phyloP scores from a whole-genome alignment of 2,329 filamentous ascomycete genomes.

The Fusarium nisikadoi region DNA sequence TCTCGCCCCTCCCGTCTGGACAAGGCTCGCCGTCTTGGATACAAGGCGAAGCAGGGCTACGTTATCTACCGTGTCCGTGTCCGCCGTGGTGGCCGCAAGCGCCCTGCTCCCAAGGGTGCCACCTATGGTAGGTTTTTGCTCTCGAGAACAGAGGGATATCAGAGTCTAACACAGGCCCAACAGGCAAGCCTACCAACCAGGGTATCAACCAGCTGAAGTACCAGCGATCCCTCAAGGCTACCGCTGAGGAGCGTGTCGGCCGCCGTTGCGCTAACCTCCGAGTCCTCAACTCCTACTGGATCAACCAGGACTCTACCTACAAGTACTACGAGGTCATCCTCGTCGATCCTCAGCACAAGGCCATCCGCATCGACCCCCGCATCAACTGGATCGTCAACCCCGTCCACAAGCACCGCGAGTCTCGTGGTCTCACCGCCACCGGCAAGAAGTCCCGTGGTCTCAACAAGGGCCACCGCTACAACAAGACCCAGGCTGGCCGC shows the following conservation, averaged over 20 bases:
- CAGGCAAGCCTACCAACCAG: slow-evolving; percentile 99
- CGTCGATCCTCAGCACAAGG: slow-evolving; percentile 99
- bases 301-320: slow-evolving; percentile 99
- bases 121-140: slow-evolving; percentile 82
- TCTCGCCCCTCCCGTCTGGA: slow-evolving; percentile 98
- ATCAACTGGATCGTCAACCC: slow-evolving; percentile 99
- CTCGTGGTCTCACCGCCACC: slow-evolving; percentile 94
- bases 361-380: slow-evolving; percentile 97
- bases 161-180: slow-evolving; percentile 42
- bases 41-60: slow-evolving; percentile 99
- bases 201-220: slow-evolving; percentile 99
- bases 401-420: slow-evolving; percentile 99
- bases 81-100: slow-evolving; percentile 98
- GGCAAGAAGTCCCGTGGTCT: slow-evolving; percentile 99
- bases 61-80: slow-evolving; percentile 99
- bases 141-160: neutral
- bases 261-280: slow-evolving; percentile 98
- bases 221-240: slow-evolving; percentile 97
- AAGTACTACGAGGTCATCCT: slow-evolving; percentile 99
- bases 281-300: slow-evolving; percentile 99
- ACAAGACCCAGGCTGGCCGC: slow-evolving; percentile 96
- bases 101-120: slow-evolving; percentile 95
- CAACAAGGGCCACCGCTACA: slow-evolving; percentile 99
- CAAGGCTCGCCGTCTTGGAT: slow-evolving; percentile 99
- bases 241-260: slow-evolving; percentile 99